Evolutionary conservation across 2,329 filamentous ascomycete species (phyloP), one percentile per base, ranked within the genome.

Genomic region (Penicillium sp.): DNA sequence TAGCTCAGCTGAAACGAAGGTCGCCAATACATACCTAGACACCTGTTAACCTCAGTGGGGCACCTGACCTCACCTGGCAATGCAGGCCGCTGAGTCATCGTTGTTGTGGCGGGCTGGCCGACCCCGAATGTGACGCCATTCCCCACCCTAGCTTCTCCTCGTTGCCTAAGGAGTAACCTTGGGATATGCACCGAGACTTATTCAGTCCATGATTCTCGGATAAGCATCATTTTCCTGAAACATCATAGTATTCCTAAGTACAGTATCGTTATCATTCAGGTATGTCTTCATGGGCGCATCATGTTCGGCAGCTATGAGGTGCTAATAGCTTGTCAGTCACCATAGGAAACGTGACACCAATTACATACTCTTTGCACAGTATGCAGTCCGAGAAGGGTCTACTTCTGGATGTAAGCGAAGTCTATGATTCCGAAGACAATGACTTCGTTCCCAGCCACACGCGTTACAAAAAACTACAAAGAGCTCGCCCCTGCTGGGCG

Each of bases 261-360:
- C 27, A 21, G 34, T 18, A 25, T 29, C 23, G 8, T 4, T 29
- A 25, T 16, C 21, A 18, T 54, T 29, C 21, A 51, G 52, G 52
- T 55, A 37, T 51, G 40, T 18, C 9, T 37, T 27, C 10, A 21
- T 8, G 25, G 21, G 16, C 13, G 27, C n/a, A 18, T 46, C 21
- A 12, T n/a, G 25, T 15, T 23, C 34, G 18, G 32, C 23, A 35
- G 32, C 18, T 18, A 40, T 29, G 25, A 23, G 16, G 13, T 23
- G 25, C 54, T 62, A 44, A 63, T 34, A 51, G 40, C 54, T 54
- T 29, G 21, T 18, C 25, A 56, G 59, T 29, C 44, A 57, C 21
- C 38, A 46, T 48, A 45, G 52, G 29, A 50, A 61, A 21, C 50
- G 49, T 18, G 50, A 48, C 15, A 31, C 45, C 44, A 47, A 50